A percentile compares a stretch with the other conserved stretches of the same genome.
phyloP scores from a whole-genome alignment of 2,329 filamentous ascomycete species.

The Ophiocordyceps unilateralis region DNA sequence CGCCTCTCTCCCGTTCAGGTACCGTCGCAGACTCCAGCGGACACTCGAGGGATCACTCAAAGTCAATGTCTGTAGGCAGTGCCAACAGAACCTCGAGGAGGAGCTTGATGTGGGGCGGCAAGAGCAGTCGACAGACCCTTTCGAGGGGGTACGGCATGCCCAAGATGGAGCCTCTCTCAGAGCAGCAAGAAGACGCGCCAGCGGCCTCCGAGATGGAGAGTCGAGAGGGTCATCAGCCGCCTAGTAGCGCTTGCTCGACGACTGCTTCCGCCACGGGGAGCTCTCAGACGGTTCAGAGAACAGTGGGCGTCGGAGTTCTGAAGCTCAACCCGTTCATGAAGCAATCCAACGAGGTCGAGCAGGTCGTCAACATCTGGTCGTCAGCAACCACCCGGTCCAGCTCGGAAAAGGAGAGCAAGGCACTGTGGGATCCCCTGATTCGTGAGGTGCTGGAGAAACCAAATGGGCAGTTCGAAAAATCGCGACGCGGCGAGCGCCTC shows the following conservation, averaged over 20 bases:
- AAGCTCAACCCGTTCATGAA: constrained; percentile 62
- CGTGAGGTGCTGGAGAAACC: constrained; percentile 56
- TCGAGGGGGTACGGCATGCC: constrained; percentile 29
- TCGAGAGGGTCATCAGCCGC: constrained; percentile 27
- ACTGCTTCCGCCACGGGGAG: constrained; percentile 8
- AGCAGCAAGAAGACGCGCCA: constrained; percentile 26
- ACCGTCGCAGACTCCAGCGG: constrained; percentile 17
- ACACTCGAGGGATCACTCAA: constrained; percentile 25
- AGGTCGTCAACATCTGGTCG: constrained; percentile 63
- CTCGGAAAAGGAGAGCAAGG: constrained; percentile 39
- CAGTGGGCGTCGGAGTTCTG: constrained; percentile 60
- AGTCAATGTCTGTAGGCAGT: constrained; percentile 30
- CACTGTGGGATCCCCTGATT: constrained; percentile 60
- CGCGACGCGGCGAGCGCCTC: constrained; percentile 54
- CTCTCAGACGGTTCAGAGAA: constrained; percentile 27
- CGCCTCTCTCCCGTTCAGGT: constrained; percentile 33
- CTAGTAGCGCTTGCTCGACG: constrained; percentile 39
- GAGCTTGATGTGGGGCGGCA: constrained; percentile 55
- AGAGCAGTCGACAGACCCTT: constrained; percentile 34
- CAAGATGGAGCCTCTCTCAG: constrained; percentile 40
- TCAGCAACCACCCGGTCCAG: constrained; percentile 31
- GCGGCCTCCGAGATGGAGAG: constrained; percentile 20
- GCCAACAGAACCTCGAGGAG: constrained; percentile 35
- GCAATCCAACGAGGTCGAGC: constrained; percentile 54
- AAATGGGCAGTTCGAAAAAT: constrained; percentile 59